Percentiles rank a stretch among this genome's conserved stretches.
phyloP scores from a whole-genome alignment of 2,329 filamentous ascomycete species.

The Sporothrix phasma region DNA sequence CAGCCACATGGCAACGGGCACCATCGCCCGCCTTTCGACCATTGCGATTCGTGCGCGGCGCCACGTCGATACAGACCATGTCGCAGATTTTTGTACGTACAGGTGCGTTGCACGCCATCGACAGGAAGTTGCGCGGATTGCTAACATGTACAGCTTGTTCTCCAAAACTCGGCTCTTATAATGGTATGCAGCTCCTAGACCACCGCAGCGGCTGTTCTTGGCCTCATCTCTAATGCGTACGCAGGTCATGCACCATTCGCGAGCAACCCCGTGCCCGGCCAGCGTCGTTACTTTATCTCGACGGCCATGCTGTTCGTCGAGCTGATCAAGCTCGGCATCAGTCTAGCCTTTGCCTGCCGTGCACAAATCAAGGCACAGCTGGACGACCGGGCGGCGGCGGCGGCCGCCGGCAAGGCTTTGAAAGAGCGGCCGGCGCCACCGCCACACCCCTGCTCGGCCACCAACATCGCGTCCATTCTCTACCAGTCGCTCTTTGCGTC shows the following conservation, averaged over 20 bases:
- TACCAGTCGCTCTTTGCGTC: neutral
- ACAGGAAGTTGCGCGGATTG: too few relatives aligned
- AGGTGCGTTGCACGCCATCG: neutral
- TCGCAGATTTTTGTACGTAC: slow-evolving; percentile 1
- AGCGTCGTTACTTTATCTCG: slow-evolving; percentile 1
- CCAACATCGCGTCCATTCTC: neutral
- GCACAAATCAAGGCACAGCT: neutral
- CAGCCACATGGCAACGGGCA: neutral
- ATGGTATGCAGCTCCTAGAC: neutral
- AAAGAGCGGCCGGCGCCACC: neutral
- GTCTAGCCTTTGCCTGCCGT: neutral
- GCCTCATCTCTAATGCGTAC: neutral
- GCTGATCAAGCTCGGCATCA: slow-evolving; percentile 1
- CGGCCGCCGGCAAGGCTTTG: neutral
- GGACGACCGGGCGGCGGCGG: neutral
- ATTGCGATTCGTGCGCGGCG: neutral
- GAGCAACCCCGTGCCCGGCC: neutral
- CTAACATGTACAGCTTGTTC: neutral
- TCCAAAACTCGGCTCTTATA: slow-evolving; percentile 6
- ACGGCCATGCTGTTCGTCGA: slow-evolving; percentile 10
- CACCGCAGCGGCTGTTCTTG: neutral
- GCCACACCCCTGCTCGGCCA: neutral
- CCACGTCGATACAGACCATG: neutral
- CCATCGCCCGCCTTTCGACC: neutral
- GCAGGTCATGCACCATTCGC: slow-evolving; percentile 10